Percentiles rank a stretch among this genome's conserved stretches.
These are phyloP conservation scores for Paracorniculantispora psalliotae DNA, from an alignment of 2,329 filamentous ascomycete species.

Conservation along the genomic window DNA sequence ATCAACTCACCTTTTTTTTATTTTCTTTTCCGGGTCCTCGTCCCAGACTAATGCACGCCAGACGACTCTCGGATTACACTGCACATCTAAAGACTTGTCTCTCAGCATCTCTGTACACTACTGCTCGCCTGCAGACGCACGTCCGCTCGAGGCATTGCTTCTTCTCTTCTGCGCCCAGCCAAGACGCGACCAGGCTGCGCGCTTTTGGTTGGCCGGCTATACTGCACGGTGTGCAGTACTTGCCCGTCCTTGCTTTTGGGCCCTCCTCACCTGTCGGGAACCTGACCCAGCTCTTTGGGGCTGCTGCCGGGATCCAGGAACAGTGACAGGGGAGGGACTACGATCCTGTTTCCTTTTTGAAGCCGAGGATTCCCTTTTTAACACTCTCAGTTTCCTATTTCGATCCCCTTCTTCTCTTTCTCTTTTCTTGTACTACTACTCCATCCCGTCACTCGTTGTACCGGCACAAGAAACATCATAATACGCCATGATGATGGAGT, in stretches of 20 bases:
- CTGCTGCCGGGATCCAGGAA: neutral
- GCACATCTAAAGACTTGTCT: neutral
- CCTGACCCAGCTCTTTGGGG: slow-evolving; percentile 5
- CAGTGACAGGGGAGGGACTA: neutral
- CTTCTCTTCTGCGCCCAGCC: neutral
- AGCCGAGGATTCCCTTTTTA: neutral
- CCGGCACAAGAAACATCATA: neutral
- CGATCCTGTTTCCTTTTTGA: neutral
- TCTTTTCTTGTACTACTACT: neutral
- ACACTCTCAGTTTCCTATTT: neutral
- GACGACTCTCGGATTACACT: neutral
- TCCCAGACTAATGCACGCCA: slow-evolving; percentile 5
- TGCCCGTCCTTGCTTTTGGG: slow-evolving; percentile 1
- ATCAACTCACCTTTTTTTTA: neutral
- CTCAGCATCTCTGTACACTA: neutral
- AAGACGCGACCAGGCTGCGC: neutral
- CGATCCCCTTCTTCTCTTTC: neutral
- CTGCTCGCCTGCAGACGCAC: neutral
- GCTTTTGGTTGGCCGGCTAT: neutral
- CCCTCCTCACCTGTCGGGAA: neutral
- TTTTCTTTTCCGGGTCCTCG: neutral
- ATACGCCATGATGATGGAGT: neutral
- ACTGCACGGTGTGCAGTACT: no score
- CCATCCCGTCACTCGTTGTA: neutral
- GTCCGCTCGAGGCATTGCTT: neutral